A percentile compares a stretch with the other conserved stretches of the same genome.
Evolutionary conservation across 352 stramenopile genomes (phyloP).

Genomic region (Thraustotheca clavata): DNA sequence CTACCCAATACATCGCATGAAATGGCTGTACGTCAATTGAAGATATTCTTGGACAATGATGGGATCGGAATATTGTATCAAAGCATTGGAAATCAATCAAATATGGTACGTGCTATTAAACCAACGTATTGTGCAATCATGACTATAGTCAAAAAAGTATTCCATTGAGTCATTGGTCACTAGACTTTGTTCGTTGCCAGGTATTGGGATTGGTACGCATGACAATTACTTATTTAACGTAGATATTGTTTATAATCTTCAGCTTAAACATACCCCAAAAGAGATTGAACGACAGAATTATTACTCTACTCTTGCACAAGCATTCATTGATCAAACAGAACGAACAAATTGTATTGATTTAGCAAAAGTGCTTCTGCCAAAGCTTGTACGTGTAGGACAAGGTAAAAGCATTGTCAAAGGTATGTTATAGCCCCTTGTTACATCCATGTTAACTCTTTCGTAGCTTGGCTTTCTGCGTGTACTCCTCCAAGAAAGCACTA

Average conservation of each 20-base stretch:
- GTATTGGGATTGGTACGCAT: background rate
- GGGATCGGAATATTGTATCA: background rate
- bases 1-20: background rate
- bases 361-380: background rate
- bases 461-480: background rate
- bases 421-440: background rate
- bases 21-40: background rate
- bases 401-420: background rate
- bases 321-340: background rate
- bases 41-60: background rate
- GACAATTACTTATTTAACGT: background rate
- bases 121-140: too few relatives aligned
- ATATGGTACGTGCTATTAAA: too few relatives aligned
- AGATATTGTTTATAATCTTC: constrained; percentile 3
- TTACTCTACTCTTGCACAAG: background rate
- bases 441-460: background rate
- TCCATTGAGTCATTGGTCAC: background rate
- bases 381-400: constrained; percentile 5
- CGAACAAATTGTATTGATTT: background rate
- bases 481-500: background rate
- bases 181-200: constrained; percentile 3
- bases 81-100: too few relatives aligned
- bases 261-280: background rate
- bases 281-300: constrained; percentile 2
- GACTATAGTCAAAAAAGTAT: background rate